Evolutionary conservation across 2,329 filamentous ascomycete species (phyloP).

Genomic region (Sclerotinia nivalis): DNA sequence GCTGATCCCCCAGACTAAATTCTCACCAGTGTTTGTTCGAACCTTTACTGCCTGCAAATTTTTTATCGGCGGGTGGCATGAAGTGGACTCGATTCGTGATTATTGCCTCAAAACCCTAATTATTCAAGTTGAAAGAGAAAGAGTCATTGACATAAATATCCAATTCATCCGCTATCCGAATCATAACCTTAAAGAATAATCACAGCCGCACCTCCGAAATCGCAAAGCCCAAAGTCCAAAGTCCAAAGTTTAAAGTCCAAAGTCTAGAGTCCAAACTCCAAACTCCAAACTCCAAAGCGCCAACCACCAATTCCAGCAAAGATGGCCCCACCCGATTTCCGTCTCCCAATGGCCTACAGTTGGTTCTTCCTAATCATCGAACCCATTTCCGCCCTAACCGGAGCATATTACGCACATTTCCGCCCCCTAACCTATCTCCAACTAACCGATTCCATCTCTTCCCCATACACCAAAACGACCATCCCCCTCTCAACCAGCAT

Average conservation of each 20-base stretch:
- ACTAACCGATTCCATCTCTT: constrained; percentile 55
- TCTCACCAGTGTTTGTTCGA: background rate
- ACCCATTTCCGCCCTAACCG: constrained; percentile 54
- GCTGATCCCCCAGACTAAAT: constrained; percentile 12
- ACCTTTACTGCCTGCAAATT: background rate
- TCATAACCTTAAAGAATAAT: too few relatives aligned
- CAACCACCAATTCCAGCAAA: background rate
- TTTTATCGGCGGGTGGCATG: background rate
- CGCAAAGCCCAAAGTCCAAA: background rate
- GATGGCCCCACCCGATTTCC: constrained; percentile 42
- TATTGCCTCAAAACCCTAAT: too few relatives aligned
- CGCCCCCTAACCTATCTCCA: constrained; percentile 58
- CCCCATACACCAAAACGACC: constrained; percentile 25
- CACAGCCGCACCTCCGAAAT: too few relatives aligned
- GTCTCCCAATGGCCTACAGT: constrained; percentile 62
- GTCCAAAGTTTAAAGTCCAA: background rate
- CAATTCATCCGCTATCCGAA: too few relatives aligned
- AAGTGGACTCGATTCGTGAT: background rate
- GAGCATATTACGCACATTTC: constrained; percentile 55
- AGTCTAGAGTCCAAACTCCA: too few relatives aligned
- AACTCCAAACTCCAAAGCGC: background rate
- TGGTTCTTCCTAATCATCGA: constrained; percentile 77
- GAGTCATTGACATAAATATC: too few relatives aligned
- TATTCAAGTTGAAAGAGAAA: too few relatives aligned
- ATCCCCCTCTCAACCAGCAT: constrained; percentile 63